These are phyloP conservation scores for Scedosporium apiospermum DNA, from an alignment of 2,329 filamentous ascomycete species.

Conservation along the genomic window DNA sequence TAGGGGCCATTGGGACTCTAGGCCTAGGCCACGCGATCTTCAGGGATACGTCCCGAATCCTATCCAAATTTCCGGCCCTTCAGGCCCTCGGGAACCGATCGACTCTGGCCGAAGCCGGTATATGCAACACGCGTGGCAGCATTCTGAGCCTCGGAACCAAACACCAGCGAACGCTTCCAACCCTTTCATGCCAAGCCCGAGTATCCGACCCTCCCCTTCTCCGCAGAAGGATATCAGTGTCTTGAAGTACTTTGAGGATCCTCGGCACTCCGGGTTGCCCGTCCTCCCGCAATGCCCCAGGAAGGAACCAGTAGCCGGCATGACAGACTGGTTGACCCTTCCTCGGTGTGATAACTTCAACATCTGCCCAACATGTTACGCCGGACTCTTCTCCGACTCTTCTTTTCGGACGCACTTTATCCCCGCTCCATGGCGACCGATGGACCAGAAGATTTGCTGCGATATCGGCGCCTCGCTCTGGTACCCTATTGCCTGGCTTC, in stretches of 20 bases:
- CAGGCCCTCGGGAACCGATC: conserved; percentile 10
- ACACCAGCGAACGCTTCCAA: neutral
- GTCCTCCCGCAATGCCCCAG: conserved; percentile 60
- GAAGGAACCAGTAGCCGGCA: conserved; percentile 48
- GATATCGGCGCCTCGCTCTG: conserved; percentile 70
- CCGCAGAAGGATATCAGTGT: neutral
- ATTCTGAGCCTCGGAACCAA: neutral
- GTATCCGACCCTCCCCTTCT: neutral
- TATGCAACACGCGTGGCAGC: neutral
- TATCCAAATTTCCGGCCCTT: conserved; percentile 12
- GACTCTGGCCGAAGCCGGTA: conserved; percentile 12
- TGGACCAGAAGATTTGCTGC: conserved; percentile 54
- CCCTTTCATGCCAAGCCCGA: neutral
- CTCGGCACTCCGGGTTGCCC: conserved; percentile 29
- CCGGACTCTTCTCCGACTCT: conserved; percentile 57
- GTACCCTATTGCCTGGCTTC: conserved; percentile 75
- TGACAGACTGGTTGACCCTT: conserved; percentile 74
- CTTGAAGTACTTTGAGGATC: conserved; percentile 45
- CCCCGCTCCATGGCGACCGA: conserved; percentile 17
- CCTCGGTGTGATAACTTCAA: conserved; percentile 61
- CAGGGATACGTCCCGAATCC: conserved; percentile 10
- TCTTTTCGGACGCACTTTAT: conserved; percentile 60
- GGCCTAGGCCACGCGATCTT: conserved; percentile 14
- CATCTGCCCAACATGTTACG: conserved; percentile 75
- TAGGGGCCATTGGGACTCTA: conserved; percentile 8